Base-by-base conservation (phyloP, 345 rosid genomes). In the Populus deltoides region DNA sequence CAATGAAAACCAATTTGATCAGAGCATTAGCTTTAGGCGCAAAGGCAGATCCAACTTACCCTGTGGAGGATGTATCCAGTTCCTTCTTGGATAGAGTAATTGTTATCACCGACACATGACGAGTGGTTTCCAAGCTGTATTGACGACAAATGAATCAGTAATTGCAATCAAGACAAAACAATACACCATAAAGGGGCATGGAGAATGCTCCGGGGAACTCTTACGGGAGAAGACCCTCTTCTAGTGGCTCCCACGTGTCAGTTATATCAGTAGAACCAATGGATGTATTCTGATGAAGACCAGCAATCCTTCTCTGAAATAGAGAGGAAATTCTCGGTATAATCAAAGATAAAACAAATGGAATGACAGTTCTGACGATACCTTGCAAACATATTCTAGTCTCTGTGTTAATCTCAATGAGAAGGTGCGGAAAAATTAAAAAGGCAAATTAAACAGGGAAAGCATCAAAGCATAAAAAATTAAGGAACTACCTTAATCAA, bases 401-500 rank as follows among this genome's bases (percentile, higher is more conserved):
- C 62, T n/a, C 62, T 24, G 24, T 57, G 62, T n/a, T 57, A 22
- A 57, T 57, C 25, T 57, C 25, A 57, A 5, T 2, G 25, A 51
- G 59, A 31, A 11, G 16, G 29, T 59, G 39, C 3, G 41, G n/a
- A 66, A 66, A n/a, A 29, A 66, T 66, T 66, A 22, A 33, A 31
- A 66, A 66, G 17, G 11, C 36, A 31, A 1, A 29, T 27, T 31
- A 16, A 45, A 62, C 39, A 71, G 71, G 36, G 38, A 71, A 29
- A 70, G 62, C 24, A 47, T 27, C 36, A 66, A 66, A 31, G 45
- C 31, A 25, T 27, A 49, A 11, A 17, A 33, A 17, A 38, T 13
- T 8, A 49, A 13, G 24, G 29, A 33, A 16, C 9, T 61, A 87
- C 94, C 94, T 91, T 91, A 75, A 91, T 87, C 65, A 91, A 81